Base-by-base conservation (phyloP, 495 filamentous ascomycete species). In the Podospora anserina region DNA sequence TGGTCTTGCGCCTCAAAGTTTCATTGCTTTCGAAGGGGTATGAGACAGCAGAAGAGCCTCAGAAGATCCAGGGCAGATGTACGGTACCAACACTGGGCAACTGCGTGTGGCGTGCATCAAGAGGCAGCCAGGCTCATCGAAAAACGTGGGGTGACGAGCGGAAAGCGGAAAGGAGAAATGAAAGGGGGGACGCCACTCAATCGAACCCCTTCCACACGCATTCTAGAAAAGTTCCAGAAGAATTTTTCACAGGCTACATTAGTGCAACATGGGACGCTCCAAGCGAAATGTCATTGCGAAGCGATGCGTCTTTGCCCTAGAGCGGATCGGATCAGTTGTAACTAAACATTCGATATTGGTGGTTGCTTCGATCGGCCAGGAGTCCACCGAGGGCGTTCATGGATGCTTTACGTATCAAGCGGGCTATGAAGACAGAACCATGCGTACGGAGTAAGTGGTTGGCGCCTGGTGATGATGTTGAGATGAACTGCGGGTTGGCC, bases 191-290 rank as follows among this genome's bases (percentile, higher is more conserved):
- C 39, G 39, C 39, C 39, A 49, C 39, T 23, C 7, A 49, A 13
- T 2, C 39, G 2, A 49, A 49, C 18, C 28, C 27, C 15, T 44
- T 23, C 28, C 61, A 32, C 27, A 49, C n/a, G 11, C 61, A 23
- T 63, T 63, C 61, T 18, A 49, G 61, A 63, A 63, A 63, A 49
- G 2, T 63, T 63, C 61, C 4, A 63, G 61, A 63, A 63, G 61
- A 18, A 20, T n/a, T 34, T n/a, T 5, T 63, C 19, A 49, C 15
- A 28, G 5, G 60, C 26, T 11, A 18, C 23, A 11, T 16, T 49
- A 49, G 39, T 49, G 2, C 39, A 11, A 7, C 7, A 32, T 32
- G 39, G 39, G 2, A 49, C 39, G 15, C 39, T 3, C 39, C 39
- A 49, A 49, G 39, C 39, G 39, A 49, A 16, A 49, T 49, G 13